Evolutionary conservation across 208 protist species (phyloP).

Genomic region (Acanthamoeba polyphaga): DNA sequence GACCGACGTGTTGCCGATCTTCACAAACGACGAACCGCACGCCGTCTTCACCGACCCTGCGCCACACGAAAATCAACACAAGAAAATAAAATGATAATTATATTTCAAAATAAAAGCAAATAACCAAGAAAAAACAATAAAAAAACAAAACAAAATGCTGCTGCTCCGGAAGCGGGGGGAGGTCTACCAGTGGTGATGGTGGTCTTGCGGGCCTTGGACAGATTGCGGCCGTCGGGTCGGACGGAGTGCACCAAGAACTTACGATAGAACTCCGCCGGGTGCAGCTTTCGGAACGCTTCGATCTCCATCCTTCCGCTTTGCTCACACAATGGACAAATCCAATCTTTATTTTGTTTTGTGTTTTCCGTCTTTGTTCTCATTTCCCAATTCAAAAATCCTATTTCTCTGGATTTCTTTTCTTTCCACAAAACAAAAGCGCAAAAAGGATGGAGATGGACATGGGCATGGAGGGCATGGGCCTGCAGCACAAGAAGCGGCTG

Average conservation of each 20-base stretch:
- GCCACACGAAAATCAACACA: background rate
- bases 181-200: constrained; percentile 65
- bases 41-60: constrained; percentile 75
- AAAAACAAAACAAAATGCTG: too few species aligned
- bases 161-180: too few species aligned
- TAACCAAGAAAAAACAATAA: background rate
- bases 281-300: constrained; percentile 85
- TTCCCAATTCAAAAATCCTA: too few species aligned
- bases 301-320: constrained; percentile 50
- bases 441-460: background rate
- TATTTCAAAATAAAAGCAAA: background rate
- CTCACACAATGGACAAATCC: background rate
- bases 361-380: background rate
- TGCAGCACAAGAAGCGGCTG: background rate
- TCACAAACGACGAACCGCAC: constrained; percentile 80
- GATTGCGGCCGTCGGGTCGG: constrained; percentile 83
- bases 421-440: background rate
- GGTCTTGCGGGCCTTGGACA: constrained; percentile 72
- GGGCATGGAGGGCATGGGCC: background rate
- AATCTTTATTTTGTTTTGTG: background rate
- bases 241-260: constrained; percentile 82
- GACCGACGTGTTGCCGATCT: constrained; percentile 83
- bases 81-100: too few species aligned
- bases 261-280: constrained; percentile 83
- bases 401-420: background rate